These are phyloP conservation scores for Orbilia oligospora DNA, from an alignment of 2,329 filamentous ascomycete genomes.

Conservation along the genomic window DNA sequence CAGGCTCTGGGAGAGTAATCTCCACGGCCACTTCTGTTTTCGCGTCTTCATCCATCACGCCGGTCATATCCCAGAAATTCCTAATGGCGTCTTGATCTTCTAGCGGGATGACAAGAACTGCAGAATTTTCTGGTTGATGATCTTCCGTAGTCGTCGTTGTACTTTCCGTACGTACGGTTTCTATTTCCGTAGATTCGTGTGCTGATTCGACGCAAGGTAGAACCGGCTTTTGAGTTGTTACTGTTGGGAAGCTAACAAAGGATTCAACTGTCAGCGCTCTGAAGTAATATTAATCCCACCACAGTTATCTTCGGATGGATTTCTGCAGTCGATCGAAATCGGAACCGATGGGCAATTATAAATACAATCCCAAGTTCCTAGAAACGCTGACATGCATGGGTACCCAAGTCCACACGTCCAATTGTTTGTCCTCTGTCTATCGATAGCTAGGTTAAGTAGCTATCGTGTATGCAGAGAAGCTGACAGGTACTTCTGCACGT, in stretches of 20 bases:
- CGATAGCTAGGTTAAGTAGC: not conserved
- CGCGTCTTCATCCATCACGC: constrained; percentile 38
- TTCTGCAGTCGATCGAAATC: not conserved
- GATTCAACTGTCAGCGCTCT: constrained; percentile 42
- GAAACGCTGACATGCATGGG: constrained; percentile 10
- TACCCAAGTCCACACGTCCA: not conserved
- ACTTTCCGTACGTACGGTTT: constrained; percentile 9
- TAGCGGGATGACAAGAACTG: constrained; percentile 32
- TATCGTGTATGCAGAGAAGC: constrained; percentile 19
- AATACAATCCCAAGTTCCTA: constrained; percentile 2
- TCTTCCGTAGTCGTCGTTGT: constrained; percentile 18
- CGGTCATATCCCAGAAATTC: constrained; percentile 29
- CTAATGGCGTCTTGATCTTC: constrained; percentile 50
- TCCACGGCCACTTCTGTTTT: constrained; percentile 32
- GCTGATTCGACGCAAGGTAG: constrained; percentile 6
- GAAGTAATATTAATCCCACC: not conserved
- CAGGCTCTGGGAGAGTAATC: constrained; percentile 43
- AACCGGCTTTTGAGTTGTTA: constrained; percentile 44
- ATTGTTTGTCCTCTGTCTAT: constrained; percentile 11
- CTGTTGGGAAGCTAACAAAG: constrained; percentile 46
- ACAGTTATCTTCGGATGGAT: not conserved
- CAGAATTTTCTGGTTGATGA: constrained; percentile 35
- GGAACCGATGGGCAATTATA: not conserved
- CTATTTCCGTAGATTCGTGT: not conserved
- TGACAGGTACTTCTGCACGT: constrained; percentile 34